Evolutionary conservation across 2,329 filamentous ascomycete genomes (phyloP).

Genomic region (Berkeleyomyces rouxiae): DNA sequence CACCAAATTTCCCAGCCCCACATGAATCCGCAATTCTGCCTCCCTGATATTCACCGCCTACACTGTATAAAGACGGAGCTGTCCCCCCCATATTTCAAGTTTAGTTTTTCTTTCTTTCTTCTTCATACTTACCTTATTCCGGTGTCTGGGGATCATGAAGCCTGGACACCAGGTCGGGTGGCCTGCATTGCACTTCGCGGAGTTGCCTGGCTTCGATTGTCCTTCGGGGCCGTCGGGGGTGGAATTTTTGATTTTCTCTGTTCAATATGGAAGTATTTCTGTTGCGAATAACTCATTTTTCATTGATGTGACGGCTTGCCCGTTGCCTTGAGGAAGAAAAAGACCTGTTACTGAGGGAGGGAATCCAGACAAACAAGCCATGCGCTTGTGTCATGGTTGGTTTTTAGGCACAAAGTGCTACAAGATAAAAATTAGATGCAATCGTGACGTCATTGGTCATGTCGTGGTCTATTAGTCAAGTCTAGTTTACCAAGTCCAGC

Average conservation of each 20-base stretch:
- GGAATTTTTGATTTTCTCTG: slow-evolving; percentile 30
- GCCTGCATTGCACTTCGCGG: slow-evolving; percentile 39
- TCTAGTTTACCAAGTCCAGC: neutral
- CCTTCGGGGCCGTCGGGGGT: slow-evolving; percentile 34
- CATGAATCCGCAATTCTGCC: neutral
- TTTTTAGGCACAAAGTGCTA: no score
- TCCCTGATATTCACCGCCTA: neutral
- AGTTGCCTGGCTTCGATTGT: slow-evolving; percentile 32
- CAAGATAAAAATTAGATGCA: neutral
- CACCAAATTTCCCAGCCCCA: neutral
- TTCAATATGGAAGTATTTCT: slow-evolving; percentile 7
- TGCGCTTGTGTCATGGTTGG: neutral
- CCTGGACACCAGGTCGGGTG: slow-evolving; percentile 25
- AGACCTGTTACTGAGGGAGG: no score
- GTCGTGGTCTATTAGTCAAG: no score
- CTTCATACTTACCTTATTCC: slow-evolving; percentile 37
- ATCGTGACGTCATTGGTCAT: neutral
- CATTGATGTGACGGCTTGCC: slow-evolving; percentile 25
- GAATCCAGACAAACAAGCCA: no score
- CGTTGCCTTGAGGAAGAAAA: slow-evolving; percentile 28
- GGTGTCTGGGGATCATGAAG: slow-evolving; percentile 28
- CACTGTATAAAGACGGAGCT: slow-evolving; percentile 20
- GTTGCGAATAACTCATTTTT: slow-evolving; percentile 19
- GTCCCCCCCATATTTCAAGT: slow-evolving; percentile 13
- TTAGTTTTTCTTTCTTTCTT: slow-evolving; percentile 22